Evolutionary conservation across 306 rosid genomes (phyloP).

Genomic region (Casuarina cunninghamiana): DNA sequence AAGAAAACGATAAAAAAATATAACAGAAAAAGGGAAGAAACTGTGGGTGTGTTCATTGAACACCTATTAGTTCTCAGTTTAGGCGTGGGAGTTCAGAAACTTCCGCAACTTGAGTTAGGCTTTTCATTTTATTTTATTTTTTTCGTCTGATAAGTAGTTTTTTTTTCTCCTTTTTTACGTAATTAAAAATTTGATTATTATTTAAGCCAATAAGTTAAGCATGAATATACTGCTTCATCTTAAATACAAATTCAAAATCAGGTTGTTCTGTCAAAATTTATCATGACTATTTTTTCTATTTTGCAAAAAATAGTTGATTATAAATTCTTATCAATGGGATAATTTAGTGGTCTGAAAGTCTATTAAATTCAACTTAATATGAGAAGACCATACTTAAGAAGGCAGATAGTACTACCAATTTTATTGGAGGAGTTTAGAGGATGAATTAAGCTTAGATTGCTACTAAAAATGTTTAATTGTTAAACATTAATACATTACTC

Average conservation of each 20-base stretch:
- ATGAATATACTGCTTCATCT: not conserved
- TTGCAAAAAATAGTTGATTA: not conserved
- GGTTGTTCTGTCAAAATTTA: not conserved
- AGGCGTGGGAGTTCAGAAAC: slow-evolving; percentile 4
- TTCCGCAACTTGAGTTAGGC: not conserved
- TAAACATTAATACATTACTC: not conserved
- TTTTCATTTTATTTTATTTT: not conserved
- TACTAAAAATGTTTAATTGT: too few species aligned
- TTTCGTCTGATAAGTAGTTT: too few species aligned
- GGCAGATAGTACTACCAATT: too few species aligned
- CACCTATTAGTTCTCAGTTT: not conserved
- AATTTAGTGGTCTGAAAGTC: not conserved
- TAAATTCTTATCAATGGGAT: not conserved
- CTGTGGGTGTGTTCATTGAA: not conserved
- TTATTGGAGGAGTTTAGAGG: not conserved
- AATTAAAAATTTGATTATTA: not conserved
- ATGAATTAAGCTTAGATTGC: not conserved
- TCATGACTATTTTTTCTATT: not conserved
- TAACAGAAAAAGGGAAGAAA: not conserved
- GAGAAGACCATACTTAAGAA: not conserved
- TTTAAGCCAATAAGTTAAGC: not conserved
- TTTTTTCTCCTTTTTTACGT: too few species aligned
- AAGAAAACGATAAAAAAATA: not conserved
- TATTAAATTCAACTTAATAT: not conserved
- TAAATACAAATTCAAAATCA: not conserved